phyloP scores from a whole-genome alignment of 164 flowering plant species.

The Dillenia turbinata region DNA sequence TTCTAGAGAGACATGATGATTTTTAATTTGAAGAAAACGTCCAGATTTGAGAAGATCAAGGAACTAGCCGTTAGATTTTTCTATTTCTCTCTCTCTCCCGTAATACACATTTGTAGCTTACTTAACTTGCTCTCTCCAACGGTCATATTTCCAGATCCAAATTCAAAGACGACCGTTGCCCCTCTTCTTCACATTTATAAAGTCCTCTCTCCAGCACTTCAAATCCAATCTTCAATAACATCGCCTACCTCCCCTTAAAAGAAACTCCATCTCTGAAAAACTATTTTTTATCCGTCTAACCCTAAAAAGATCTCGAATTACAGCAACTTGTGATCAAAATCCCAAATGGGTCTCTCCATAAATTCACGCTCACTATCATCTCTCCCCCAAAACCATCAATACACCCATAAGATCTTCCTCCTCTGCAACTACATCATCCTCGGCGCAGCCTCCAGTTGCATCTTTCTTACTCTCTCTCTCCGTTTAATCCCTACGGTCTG shows the following conservation, averaged over 20 bases:
- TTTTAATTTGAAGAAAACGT: no score
- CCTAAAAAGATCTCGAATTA: no score
- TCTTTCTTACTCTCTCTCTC: conserved; percentile 77
- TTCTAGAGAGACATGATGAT: neutral
- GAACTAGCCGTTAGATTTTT: no score
- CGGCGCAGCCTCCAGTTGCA: conserved; percentile 83
- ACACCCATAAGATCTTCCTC: conserved; percentile 67
- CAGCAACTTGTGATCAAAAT: no score
- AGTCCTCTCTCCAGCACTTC: neutral
- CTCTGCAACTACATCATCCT: conserved; percentile 71
- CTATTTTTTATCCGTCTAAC: no score
- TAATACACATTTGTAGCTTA: neutral
- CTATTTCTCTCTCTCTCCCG: no score
- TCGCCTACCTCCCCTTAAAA: no score
- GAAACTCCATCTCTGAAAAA: no score
- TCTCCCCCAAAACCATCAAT: conserved; percentile 23
- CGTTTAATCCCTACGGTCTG: conserved; percentile 61
- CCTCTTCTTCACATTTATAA: neutral
- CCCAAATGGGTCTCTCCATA: conserved; percentile 29
- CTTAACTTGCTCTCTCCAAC: conserved; percentile 1
- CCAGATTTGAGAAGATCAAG: no score
- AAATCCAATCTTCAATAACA: neutral
- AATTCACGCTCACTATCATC: conserved; percentile 5
- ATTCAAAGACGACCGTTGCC: conserved; percentile 11
- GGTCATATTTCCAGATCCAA: conserved; percentile 11